Base-by-base conservation (phyloP, 2,329 filamentous ascomycete genomes). In the Pseudocercospora pini-densiflorae region DNA sequence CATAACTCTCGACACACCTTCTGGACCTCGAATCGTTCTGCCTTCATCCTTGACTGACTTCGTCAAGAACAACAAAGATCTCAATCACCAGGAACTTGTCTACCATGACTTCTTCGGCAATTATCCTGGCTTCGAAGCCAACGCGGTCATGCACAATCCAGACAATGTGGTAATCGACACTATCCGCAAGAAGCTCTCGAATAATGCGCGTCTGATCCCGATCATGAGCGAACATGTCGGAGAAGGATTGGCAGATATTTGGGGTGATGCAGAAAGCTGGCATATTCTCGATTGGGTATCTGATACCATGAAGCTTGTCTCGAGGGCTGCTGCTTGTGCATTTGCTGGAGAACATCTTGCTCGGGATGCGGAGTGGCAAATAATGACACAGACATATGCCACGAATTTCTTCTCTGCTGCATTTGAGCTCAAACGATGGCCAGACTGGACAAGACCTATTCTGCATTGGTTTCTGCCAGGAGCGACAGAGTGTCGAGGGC, bases 1-100 rank as follows among this genome's bases (percentile, higher is more conserved):
- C 31, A 43, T 68, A 43, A 47, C 53, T 10, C 43, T 68, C 12
- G 14, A 29, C 4, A 61, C 62, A 8, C 53, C 47, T 31, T 64
- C 59, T 6, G 60, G 62, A 3, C 54, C 45, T 21, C 59, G 49
- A 3, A 65, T 63, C n/a, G 27, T 68, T 5, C 62, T 68, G 2
- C 62, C 62, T 16, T 16, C 24, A 8, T 36, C 27, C 3, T 10
- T 63, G 6, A 47, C 45, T 2, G 62, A 65, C 9, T 58, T 36
- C 33, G 36, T 67, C 24, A 57, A 58, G n/a, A 57, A 21, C 43
- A 62, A 80, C 73, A 43, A 57, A 21, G 61, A 70, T 36, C 61
- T 70, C 59, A 66, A 63, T 51, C 66, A 65, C 55, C 62, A 70
- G 47, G 63, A 67, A 43, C 58, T 67, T 16, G 49, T 70, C 40